Conservation (phyloP, 352 stramenopile genomes). For the Aphanomyces stellatus region DNA sequence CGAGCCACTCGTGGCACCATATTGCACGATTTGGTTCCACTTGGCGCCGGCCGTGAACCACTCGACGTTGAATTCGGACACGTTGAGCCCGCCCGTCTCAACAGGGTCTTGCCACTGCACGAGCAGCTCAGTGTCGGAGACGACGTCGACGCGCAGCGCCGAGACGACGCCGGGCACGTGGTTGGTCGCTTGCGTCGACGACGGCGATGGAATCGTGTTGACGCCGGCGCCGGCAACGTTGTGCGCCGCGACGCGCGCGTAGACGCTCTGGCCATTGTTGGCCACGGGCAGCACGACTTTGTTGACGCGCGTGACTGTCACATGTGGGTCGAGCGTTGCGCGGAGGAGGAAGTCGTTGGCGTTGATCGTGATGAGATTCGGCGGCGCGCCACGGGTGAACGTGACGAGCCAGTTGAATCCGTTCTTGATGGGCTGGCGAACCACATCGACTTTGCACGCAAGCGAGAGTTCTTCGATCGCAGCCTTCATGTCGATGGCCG, state of each 20-base stretch:
- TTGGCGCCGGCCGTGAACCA: constrained; percentile 52
- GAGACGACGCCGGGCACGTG: constrained; percentile 38
- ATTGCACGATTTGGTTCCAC: constrained; percentile 43
- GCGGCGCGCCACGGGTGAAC: constrained; percentile 34
- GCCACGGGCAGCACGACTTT: constrained; percentile 25
- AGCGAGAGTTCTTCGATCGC: constrained; percentile 86
- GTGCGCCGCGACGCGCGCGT: constrained; percentile 42
- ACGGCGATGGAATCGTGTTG: constrained; percentile 28
- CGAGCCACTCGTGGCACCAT: constrained; percentile 29
- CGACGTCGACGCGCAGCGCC: constrained; percentile 30
- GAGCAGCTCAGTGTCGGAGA: constrained; percentile 53
- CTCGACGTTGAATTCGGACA: constrained; percentile 77
- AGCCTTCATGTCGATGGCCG: constrained; percentile 85
- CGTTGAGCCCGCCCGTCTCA: constrained; percentile 49
- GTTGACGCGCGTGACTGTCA: constrained; percentile 49
- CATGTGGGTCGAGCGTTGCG: constrained; percentile 34
- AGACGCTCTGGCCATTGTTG: constrained; percentile 43
- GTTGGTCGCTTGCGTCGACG: constrained; percentile 41
- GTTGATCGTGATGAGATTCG: constrained; percentile 21
- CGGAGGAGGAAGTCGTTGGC: constrained; percentile 45
- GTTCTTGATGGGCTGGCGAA: constrained; percentile 65
- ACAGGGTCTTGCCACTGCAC: constrained; percentile 69
- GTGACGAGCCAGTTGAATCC: constrained; percentile 90
- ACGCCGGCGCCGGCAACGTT: constrained; percentile 51
- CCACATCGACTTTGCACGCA: constrained; percentile 86